Evolutionary conservation across 345 rosid genomes (phyloP), one percentile per base, ranked within the genome.

Genomic region (Gossypium australe): DNA sequence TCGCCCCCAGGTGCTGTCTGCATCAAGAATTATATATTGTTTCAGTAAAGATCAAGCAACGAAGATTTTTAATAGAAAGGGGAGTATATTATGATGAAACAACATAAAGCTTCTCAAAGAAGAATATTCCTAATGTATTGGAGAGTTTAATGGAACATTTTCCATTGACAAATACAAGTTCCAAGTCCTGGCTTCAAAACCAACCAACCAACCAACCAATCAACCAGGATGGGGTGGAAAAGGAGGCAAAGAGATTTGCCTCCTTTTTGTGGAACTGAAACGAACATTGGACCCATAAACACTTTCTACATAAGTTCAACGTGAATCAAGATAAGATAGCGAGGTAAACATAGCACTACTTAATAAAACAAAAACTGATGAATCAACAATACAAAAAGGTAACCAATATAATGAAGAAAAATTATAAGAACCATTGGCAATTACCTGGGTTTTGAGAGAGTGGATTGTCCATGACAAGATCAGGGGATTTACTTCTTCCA

Each of bases 1-100:
- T 49, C 91, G 94, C 27, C 98, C 90, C 99, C 99, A 95, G 43
- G 91, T 85, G 86, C 99, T 95, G 80, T 95, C 99, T 93, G 87
- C 82, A 77, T 52, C 45, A 48, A 60, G 56, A 59, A 47, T 47
- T 9, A 72, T 47, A 16, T 47, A 58, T 13, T 9, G 18, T 41
- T 27, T 67, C 43, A 75, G 44, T 14, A 10, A 18, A 18, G 41
- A 34, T 34, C 41, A 34, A 34, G 41, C 41, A 34, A 5, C 41
- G 7, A 34, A 22, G 29, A 57, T 22, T 14, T 7, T 2, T 7
- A 52, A 52, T 17, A 17, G 20, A 16, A 1, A 16, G 57, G 11
- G 25, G 20, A 4, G 17, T 60, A 60, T 41, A 64, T 44, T 4
- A 44, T 27, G 34, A 12, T 38, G 51, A 12, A 49, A 49, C 17